These are phyloP conservation scores for Fraxinus albicans DNA, from an alignment of 305 asterid genomes.

Conservation along the genomic window DNA sequence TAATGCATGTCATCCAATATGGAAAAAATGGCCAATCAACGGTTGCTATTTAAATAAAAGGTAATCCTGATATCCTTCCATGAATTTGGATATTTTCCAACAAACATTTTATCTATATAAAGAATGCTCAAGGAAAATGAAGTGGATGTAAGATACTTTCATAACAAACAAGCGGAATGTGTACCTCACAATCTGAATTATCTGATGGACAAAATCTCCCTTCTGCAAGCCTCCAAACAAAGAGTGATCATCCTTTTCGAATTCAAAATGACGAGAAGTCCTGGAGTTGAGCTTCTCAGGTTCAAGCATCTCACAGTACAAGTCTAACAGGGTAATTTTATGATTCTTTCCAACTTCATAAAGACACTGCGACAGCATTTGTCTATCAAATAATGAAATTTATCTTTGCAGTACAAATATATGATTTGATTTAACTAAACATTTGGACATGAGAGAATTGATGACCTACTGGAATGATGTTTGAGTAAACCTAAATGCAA, in stretches of 20 bases:
- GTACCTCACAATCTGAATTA: constrained; percentile 63
- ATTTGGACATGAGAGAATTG: constrained; percentile 4
- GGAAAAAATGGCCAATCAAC: neutral
- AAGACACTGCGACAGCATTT: constrained; percentile 62
- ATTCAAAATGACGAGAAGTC: constrained; percentile 34
- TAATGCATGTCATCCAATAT: neutral
- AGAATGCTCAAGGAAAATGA: constrained; percentile 15
- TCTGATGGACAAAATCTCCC: constrained; percentile 46
- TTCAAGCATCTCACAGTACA: constrained; percentile 71
- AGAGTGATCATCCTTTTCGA: constrained; percentile 32
- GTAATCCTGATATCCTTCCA: neutral
- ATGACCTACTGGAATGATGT: neutral
- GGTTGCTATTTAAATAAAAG: neutral
- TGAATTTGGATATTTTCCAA: constrained; percentile 11
- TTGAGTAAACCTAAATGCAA: neutral
- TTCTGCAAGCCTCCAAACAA: constrained; percentile 37
- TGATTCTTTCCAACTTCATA: constrained; percentile 70
- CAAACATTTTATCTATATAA: neutral
- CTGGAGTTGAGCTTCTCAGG: constrained; percentile 42
- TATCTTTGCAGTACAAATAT: constrained; percentile 14
- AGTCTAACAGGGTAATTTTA: constrained; percentile 61
- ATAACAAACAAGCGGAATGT: constrained; percentile 13
- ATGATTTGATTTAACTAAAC: neutral
- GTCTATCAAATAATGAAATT: constrained; percentile 25
- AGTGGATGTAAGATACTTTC: constrained; percentile 5